A percentile compares a stretch with the other conserved stretches of the same genome.
These are phyloP conservation scores for Leptographium wingfieldii DNA, from an alignment of 2,329 filamentous ascomycete species.

Conservation along the genomic window DNA sequence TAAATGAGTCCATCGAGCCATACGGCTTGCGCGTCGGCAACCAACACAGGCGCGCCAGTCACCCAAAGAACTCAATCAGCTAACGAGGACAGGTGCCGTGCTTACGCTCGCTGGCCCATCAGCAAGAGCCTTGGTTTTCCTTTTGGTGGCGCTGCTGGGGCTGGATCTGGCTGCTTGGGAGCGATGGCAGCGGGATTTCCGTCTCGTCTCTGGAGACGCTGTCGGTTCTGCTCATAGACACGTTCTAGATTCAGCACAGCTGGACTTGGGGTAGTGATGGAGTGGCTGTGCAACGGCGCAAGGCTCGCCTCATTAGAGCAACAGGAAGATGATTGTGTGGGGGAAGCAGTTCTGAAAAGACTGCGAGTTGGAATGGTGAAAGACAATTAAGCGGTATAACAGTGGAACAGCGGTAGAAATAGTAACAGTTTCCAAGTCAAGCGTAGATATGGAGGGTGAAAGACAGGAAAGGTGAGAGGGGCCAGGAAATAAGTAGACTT, in stretches of 20 bases:
- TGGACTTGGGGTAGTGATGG: slow-evolving; percentile 36
- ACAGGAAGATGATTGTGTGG: not conserved
- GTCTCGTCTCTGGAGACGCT: slow-evolving; percentile 37
- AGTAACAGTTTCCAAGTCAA: not conserved
- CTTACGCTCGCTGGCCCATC: slow-evolving; percentile 89
- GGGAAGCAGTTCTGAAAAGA: not conserved
- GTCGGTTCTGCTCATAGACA: slow-evolving; percentile 48
- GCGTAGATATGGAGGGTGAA: not conserved
- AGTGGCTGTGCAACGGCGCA: not conserved
- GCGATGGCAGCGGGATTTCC: slow-evolving; percentile 12
- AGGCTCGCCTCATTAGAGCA: not conserved
- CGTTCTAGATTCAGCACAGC: slow-evolving; percentile 51
- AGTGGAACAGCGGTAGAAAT: not conserved
- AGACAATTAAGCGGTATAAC: not conserved
- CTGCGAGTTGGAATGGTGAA: not conserved
- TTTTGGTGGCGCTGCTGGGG: slow-evolving; percentile 36
- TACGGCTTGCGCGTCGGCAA: not conserved
- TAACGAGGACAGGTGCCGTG: not conserved
- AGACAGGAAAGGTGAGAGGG: not conserved
- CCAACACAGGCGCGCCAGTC: not conserved
- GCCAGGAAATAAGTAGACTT: not conserved
- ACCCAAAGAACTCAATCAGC: not conserved
- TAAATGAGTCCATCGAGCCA: not conserved
- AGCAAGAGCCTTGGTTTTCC: slow-evolving; percentile 75
- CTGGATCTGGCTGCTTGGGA: slow-evolving; percentile 29